Base-by-base conservation (phyloP, 768 basidiomycete species). In the Pleurotus ostreatus region DNA sequence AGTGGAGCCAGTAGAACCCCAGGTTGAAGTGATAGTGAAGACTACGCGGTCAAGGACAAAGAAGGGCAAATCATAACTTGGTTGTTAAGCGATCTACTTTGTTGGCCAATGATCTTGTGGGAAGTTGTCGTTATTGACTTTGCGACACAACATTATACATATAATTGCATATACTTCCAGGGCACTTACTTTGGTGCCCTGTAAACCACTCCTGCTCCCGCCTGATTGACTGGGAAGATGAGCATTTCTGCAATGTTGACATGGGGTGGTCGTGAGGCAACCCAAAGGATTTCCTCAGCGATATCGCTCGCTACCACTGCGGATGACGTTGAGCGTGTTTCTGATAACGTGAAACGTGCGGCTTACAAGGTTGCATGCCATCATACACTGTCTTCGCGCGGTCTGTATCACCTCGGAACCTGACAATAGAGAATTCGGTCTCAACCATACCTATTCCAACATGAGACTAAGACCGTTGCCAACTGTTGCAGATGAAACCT, bases 271-370 rank as follows among this genome's bases (percentile, higher is more conserved):
- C 95, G 86, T 9, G 89, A 80, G 16, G 97, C 96, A 12, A 86
- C 86, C 96, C 96, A 99, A 16, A 96, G 94, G 65, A 99, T 95
- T 71, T 98, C 94, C 68, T 99, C 97, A 1, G 97, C 97, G 46
- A 98, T 88, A 66, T 98, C 94, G 58, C 87, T 79, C 5, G 87
- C 85, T 5, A 81, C 79, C 69, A 96, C 91, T 94, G 64, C 30
- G 49, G 22, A 9, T 30, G 22, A 46, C 47, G 45, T 51, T 30
- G 64, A 58, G 44, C 54, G 58, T 47, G 41, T 6, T 38, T 60
- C 45, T 22, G 39, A 38, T n/a, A 12, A 49, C 23, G 15, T 22
- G 23, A 25, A 57, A 15, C 25, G 25, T 25, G 13, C 6, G n/a
- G 74, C 90, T 69, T 66, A 95, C 94, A 68, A 59, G 94, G 94